Conservation (phyloP, 345 rosid species). For the Salix koriyanagi region DNA sequence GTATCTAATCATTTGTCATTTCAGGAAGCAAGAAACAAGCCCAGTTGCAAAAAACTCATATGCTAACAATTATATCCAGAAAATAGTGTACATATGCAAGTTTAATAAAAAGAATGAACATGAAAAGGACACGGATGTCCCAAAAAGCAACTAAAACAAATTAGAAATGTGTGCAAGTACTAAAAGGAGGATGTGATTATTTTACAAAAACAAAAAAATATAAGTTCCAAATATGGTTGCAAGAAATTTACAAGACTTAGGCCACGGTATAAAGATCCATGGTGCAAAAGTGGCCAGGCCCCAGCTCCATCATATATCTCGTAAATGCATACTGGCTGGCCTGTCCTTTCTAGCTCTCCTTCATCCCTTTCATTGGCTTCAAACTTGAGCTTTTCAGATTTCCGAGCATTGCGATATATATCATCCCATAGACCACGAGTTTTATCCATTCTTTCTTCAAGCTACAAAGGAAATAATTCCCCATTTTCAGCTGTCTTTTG, state of each 20-base stretch:
- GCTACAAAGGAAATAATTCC: slow-evolving; percentile 44
- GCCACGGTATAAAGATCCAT: slow-evolving; percentile 92
- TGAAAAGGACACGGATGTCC: too few relatives aligned
- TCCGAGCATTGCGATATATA: slow-evolving; percentile 83
- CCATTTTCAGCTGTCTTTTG: slow-evolving; percentile 19
- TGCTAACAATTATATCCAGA: neutral
- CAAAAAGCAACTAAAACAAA: neutral
- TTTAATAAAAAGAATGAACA: neutral
- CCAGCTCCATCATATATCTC: slow-evolving; percentile 89
- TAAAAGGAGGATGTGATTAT: neutral
- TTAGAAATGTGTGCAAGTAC: neutral
- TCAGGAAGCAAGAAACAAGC: neutral
- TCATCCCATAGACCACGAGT: slow-evolving; percentile 75
- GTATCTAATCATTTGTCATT: neutral
- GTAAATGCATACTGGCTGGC: slow-evolving; percentile 88
- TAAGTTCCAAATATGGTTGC: neutral
- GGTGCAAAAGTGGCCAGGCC: slow-evolving; percentile 95
- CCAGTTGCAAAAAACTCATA: neutral
- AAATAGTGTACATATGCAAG: neutral
- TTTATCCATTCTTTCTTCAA: slow-evolving; percentile 80
- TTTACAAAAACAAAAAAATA: neutral
- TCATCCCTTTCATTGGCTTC: slow-evolving; percentile 95
- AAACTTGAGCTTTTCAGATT: slow-evolving; percentile 76
- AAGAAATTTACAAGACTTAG: slow-evolving; percentile 78
- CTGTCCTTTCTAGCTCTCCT: slow-evolving; percentile 97